Conservation (phyloP, 2,329 filamentous ascomycete genomes). For the Claviceps pazoutovae region DNA sequence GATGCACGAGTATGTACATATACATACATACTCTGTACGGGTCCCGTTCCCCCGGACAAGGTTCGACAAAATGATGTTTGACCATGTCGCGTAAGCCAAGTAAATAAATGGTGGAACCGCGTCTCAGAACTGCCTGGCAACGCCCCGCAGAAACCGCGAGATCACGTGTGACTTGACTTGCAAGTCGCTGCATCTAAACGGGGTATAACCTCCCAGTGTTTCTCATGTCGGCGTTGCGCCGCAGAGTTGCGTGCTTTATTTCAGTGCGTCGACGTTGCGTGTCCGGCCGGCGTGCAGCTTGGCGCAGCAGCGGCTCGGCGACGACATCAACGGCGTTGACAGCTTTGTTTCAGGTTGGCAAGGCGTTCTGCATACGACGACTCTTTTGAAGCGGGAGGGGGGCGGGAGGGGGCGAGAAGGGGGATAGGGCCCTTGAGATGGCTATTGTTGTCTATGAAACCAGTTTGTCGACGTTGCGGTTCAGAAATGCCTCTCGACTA, state of each 20-base stretch:
- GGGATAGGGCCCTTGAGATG: neutral
- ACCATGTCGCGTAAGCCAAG: constrained; percentile 5
- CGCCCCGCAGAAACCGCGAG: constrained; percentile 5
- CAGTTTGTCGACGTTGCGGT: neutral
- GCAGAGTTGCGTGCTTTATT: too few species aligned
- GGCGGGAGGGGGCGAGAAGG: neutral
- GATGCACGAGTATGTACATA: too few species aligned
- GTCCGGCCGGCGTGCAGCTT: too few species aligned
- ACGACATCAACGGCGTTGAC: too few species aligned
- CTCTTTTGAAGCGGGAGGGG: neutral
- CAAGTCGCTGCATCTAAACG: too few species aligned
- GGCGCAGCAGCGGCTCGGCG: too few species aligned
- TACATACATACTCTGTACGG: too few species aligned
- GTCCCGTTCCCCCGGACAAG: too few species aligned
- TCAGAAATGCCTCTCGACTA: neutral
- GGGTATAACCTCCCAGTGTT: too few species aligned
- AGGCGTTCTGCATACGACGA: neutral
- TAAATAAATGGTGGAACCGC: constrained; percentile 12
- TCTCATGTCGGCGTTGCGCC: too few species aligned
- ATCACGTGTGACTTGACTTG: constrained; percentile 7
- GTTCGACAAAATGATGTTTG: too few species aligned
- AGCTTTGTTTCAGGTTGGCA: constrained; percentile 3
- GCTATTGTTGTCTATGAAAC: neutral
- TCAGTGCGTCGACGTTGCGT: too few species aligned
- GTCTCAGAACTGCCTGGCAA: constrained; percentile 10